Evolutionary conservation across 768 basidiomycete genomes (phyloP).

Genomic region (Rhizopogon vulgaris): DNA sequence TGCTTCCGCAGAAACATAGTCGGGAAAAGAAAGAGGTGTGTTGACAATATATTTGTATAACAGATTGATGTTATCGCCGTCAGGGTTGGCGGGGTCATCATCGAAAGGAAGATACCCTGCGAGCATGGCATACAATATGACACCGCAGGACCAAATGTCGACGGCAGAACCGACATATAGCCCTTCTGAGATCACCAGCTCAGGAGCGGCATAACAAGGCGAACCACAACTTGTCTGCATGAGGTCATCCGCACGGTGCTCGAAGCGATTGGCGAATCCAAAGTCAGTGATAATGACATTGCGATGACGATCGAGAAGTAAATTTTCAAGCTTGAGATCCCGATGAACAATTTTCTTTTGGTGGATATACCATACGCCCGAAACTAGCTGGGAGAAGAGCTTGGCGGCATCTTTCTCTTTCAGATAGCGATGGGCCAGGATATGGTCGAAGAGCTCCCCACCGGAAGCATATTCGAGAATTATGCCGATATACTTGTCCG

Average conservation of each 20-base stretch:
- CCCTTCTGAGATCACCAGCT: constrained; percentile 95
- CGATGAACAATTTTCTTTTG: constrained; percentile 99
- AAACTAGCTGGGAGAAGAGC: constrained; percentile 96
- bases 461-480: constrained; percentile 98
- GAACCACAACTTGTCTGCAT: constrained; percentile 98
- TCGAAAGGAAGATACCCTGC: constrained; percentile 98
- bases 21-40: constrained; percentile 95
- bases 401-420: constrained; percentile 91
- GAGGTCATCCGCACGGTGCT: constrained; percentile 86
- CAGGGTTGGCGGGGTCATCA: constrained; percentile 97
- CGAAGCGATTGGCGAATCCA: constrained; percentile 97
- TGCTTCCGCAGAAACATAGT: constrained; percentile 82
- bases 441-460: constrained; percentile 98
- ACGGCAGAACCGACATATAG: constrained; percentile 96
- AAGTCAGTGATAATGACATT: constrained; percentile 99
- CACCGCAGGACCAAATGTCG: constrained; percentile 96
- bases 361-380: constrained; percentile 98
- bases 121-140: constrained; percentile 95
- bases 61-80: constrained; percentile 98
- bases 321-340: constrained; percentile 97
- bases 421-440: constrained; percentile 94
- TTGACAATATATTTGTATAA: constrained; percentile 98
- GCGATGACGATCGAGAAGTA: constrained; percentile 92
- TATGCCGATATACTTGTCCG: constrained; percentile 99
- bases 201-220: constrained; percentile 97